A percentile compares a stretch with the other conserved stretches of the same genome.
These are phyloP conservation scores for Waltergamsia citrina DNA, from an alignment of 2,329 filamentous ascomycete species.

Conservation along the genomic window DNA sequence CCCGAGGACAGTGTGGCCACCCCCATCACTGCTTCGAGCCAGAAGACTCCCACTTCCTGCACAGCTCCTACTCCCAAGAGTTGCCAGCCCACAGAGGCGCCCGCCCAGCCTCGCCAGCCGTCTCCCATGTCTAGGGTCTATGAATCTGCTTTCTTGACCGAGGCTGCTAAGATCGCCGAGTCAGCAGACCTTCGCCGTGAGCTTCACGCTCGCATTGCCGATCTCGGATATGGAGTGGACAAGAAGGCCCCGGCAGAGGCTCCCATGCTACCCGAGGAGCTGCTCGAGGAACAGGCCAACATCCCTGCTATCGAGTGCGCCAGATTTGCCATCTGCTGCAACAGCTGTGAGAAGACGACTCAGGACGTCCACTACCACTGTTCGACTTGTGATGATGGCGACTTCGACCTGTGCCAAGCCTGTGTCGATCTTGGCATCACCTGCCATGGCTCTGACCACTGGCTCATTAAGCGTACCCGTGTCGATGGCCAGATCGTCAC, in stretches of 20 bases:
- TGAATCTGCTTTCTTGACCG: slow-evolving; percentile 13
- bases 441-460: slow-evolving; percentile 74
- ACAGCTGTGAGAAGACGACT: slow-evolving; percentile 73
- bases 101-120: slow-evolving; percentile 12
- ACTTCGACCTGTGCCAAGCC: slow-evolving; percentile 81
- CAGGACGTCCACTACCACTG: slow-evolving; percentile 87
- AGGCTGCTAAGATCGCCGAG: slow-evolving; percentile 15
- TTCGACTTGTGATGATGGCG: slow-evolving; percentile 82
- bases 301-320: neutral
- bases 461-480: slow-evolving; percentile 87
- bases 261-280: neutral
- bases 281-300: neutral
- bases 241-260: neutral
- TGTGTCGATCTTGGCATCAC: slow-evolving; percentile 70
- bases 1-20: slow-evolving; percentile 14
- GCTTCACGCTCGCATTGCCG: neutral
- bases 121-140: slow-evolving; percentile 13
- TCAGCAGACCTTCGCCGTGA: slow-evolving; percentile 12
- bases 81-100: slow-evolving; percentile 8
- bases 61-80: slow-evolving; percentile 8
- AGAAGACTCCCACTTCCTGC: slow-evolving; percentile 9
- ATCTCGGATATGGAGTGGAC: neutral
- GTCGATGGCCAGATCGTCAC: slow-evolving; percentile 69
- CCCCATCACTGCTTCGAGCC: neutral
- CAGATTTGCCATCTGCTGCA: slow-evolving; percentile 82